A percentile compares a stretch with the other conserved stretches of the same genome.
phyloP scores from a whole-genome alignment of 768 basidiomycete species.

The Lentinus tigrinus region DNA sequence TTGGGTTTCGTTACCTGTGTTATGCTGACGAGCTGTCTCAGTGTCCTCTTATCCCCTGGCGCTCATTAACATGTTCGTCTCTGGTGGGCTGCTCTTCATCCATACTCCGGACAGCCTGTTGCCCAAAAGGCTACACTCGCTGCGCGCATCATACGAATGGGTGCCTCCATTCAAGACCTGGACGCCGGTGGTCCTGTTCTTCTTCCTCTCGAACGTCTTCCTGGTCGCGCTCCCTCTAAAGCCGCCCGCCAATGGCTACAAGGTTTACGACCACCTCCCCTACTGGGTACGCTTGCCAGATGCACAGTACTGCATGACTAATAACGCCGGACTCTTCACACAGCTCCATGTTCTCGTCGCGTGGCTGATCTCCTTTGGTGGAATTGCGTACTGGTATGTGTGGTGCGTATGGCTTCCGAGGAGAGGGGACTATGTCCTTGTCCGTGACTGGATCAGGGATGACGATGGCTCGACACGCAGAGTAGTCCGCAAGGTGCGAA shows the following conservation, averaged over 20 bases:
- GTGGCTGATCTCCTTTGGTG: conserved; percentile 23
- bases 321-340: neutral
- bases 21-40: conserved; percentile 23
- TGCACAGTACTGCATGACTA: neutral
- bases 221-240: conserved; percentile 61
- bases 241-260: conserved; percentile 52
- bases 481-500: conserved; percentile 43
- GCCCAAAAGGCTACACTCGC: neutral
- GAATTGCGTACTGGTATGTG: conserved; percentile 33
- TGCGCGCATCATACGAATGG: conserved; percentile 43
- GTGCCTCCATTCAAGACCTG: conserved; percentile 63
- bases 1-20: too few species aligned
- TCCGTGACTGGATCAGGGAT: conserved; percentile 25
- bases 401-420: conserved; percentile 28
- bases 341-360: conserved; percentile 33
- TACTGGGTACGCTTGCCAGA: conserved; percentile 56
- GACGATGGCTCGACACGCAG: conserved; percentile 57
- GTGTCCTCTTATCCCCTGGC: conserved; percentile 58
- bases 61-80: conserved; percentile 58
- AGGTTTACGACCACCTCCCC: conserved; percentile 56
- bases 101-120: conserved; percentile 37
- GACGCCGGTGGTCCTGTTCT: conserved; percentile 46
- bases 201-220: conserved; percentile 66
- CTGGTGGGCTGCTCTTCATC: conserved; percentile 62
- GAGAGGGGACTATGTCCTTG: conserved; percentile 27